phyloP scores from a whole-genome alignment of 805 yeast species.

The Cyberlindnera saturnus region DNA sequence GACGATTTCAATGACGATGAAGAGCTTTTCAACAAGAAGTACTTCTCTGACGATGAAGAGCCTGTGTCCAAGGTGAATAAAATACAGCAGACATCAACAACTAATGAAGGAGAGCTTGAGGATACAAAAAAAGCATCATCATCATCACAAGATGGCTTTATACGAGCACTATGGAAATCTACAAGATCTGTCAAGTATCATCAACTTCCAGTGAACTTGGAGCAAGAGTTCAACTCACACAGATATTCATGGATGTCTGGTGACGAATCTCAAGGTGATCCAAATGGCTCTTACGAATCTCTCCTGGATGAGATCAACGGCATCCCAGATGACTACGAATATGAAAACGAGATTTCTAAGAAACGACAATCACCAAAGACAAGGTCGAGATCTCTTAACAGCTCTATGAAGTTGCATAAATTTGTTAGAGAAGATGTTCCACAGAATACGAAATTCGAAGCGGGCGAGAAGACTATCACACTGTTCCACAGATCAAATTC shows the following conservation, averaged over 20 bases:
- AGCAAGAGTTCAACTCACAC: constrained; percentile 26
- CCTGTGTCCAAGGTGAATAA: not conserved
- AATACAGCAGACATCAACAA: not conserved
- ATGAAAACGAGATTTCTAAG: constrained; percentile 1
- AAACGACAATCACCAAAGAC: not conserved
- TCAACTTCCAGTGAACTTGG: constrained; percentile 30
- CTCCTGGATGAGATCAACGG: constrained; percentile 45
- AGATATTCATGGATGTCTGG: constrained; percentile 25
- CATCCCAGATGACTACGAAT: constrained; percentile 38
- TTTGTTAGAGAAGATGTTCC: constrained; percentile 24
- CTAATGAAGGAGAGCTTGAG: not conserved
- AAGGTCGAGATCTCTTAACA: constrained; percentile 15
- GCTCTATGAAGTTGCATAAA: constrained; percentile 5
- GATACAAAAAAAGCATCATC: not conserved
- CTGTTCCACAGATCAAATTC: constrained; percentile 24
- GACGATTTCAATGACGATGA: constrained; percentile 29
- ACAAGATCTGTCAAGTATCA: constrained; percentile 29
- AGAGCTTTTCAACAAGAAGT: constrained; percentile 24
- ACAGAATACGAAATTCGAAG: constrained; percentile 29
- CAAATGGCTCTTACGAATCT: constrained; percentile 29
- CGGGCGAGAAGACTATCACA: constrained; percentile 34
- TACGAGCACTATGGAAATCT: not conserved
- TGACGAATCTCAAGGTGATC: constrained; percentile 16
- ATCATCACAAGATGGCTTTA: not conserved
- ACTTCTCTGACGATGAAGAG: constrained; percentile 23